Percentiles rank a stretch among this genome's conserved stretches.
Conservation (phyloP, 2,329 filamentous ascomycete species). For the Graphilbum ipis-grandicollis region DNA sequence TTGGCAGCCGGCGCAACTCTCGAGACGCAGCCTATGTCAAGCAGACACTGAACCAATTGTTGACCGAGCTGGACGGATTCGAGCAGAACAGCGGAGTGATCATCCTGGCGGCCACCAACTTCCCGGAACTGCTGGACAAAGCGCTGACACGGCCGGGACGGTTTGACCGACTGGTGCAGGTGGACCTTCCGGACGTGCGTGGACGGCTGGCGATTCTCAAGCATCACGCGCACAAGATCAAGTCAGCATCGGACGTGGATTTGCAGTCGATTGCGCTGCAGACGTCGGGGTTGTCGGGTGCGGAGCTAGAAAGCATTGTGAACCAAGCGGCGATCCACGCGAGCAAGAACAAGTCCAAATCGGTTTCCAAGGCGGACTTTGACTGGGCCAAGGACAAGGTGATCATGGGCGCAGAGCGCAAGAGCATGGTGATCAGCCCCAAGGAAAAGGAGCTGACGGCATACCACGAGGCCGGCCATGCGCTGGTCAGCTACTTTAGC, state of each 20-base stretch:
- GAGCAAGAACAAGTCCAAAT: conserved; percentile 65
- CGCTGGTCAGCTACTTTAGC: conserved; percentile 73
- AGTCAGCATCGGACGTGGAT: conserved; percentile 64
- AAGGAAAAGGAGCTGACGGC: conserved; percentile 95
- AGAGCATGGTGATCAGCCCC: conserved; percentile 74
- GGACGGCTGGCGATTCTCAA: conserved; percentile 85
- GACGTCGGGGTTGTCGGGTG: conserved; percentile 83
- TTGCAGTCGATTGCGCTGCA: conserved; percentile 68
- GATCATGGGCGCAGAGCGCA: conserved; percentile 87
- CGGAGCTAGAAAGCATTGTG: conserved; percentile 89
- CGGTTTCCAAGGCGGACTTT: conserved; percentile 64
- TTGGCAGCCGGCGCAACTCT: conserved; percentile 85
- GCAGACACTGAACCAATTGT: conserved; percentile 90
- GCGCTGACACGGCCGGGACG: conserved; percentile 85
- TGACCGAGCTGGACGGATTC: conserved; percentile 94
- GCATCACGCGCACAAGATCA: conserved; percentile 86
- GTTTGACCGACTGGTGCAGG: conserved; percentile 83
- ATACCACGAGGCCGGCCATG: conserved; percentile 95
- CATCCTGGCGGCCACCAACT: conserved; percentile 91
- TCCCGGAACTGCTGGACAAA: conserved; percentile 86
- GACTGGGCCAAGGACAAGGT: conserved; percentile 98
- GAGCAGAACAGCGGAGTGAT: conserved; percentile 90
- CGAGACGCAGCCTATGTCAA: conserved; percentile 89
- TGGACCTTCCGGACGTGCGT: conserved; percentile 80
- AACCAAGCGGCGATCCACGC: conserved; percentile 92